Evolutionary conservation across 768 basidiomycete genomes (phyloP), one percentile per base, ranked within the genome.

Genomic region (Clitopilus hobsonii): DNA sequence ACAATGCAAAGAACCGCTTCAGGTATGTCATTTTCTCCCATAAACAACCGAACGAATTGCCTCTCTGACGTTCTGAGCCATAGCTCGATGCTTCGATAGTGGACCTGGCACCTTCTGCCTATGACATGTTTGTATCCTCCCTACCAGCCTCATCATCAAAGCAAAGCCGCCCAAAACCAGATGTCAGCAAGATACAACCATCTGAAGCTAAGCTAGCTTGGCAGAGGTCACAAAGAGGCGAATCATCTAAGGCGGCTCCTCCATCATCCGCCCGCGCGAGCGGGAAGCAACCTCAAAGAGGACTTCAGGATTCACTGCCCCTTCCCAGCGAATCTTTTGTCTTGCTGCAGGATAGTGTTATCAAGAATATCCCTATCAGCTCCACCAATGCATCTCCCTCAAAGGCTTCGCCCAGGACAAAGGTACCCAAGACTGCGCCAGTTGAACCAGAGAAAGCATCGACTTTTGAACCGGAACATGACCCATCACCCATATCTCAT

Each of bases 81-180:
- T 63, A 91, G 83, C 81, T 94, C 61, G 95, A 98, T 75, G 87
- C 85, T n/a, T 94, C 94, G n/a, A 76, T 97, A 13, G 78, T 89
- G 49, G 89, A 93, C 66, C 76, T 96, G 54, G 83, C 89, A 4
- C 92, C 89, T 20, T 90, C 93, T 13, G 85, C 89, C 25, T 91
- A 94, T 70, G 91, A 94, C 67, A 85, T 90, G 75, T 86, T 96
- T 60, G 83, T 85, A 20, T 75, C 74, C 4, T 85, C 85, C 22
- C 69, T 91, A 16, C 86, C 89, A 32, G 78, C 82, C 13, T 72
- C 83, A 28, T 72, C 81, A 3, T 69, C 75, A 49, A 59, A 74
- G 56, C 70, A 71, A 65, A 59, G 67, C 58, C 65, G 68, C 60
- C 58, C 71, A 57, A 26, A 70, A 45, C 65, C 78, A 49, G 74